Conservation (phyloP, 805 yeast species). For the Ogataea haglerorum region DNA sequence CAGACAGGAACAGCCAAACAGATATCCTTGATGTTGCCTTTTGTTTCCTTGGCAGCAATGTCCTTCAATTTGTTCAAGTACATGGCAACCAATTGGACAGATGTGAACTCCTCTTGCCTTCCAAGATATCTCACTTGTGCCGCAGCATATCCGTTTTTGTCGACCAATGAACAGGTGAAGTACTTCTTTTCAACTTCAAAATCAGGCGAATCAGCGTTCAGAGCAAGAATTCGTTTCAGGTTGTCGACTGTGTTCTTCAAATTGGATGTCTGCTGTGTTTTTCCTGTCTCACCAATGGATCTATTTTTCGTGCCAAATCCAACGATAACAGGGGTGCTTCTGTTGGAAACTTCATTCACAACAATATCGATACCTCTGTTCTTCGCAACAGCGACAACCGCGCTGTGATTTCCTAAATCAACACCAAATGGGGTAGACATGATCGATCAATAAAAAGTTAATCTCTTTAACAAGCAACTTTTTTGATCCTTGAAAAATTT, state of each 20-base stretch:
- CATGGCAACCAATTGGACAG: conserved; percentile 93
- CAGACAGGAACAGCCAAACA: conserved; percentile 95
- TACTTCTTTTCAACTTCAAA: conserved; percentile 69
- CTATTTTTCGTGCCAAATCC: conserved; percentile 91
- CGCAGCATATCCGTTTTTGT: conserved; percentile 72
- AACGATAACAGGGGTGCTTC: conserved; percentile 85
- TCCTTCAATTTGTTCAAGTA: conserved; percentile 86
- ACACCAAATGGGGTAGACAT: conserved; percentile 97
- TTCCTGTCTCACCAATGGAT: conserved; percentile 92
- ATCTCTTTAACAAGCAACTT: conserved; percentile 5
- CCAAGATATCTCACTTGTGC: conserved; percentile 84
- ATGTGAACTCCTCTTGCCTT: conserved; percentile 71
- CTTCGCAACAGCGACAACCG: conserved; percentile 94
- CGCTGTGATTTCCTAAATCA: conserved; percentile 93
- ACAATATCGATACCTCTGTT: conserved; percentile 98
- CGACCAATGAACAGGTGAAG: conserved; percentile 68
- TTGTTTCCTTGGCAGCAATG: conserved; percentile 77
- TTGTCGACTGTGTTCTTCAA: conserved; percentile 94
- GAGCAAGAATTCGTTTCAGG: conserved; percentile 88
- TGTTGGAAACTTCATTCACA: conserved; percentile 97
- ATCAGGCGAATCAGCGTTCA: conserved; percentile 71
- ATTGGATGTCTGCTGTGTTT: conserved; percentile 94
- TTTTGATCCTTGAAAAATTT: conserved; percentile 17
- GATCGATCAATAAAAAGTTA: conserved; percentile 8
- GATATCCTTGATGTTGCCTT: conserved; percentile 77